Base-by-base conservation (phyloP, 768 basidiomycete species). In the Pulveroboletus sp. region DNA sequence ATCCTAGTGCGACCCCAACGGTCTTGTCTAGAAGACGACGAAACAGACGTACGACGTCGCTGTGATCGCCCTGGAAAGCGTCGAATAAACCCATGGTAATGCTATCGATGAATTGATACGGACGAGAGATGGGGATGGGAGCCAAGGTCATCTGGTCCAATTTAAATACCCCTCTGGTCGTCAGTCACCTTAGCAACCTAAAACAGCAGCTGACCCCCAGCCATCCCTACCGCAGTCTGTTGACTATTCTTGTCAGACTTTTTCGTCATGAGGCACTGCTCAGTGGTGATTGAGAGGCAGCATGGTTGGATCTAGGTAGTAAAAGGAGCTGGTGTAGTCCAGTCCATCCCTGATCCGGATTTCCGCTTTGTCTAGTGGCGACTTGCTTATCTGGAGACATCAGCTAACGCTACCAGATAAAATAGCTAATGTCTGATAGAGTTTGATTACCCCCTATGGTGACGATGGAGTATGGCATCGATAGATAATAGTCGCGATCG, bases 101-200 rank as follows among this genome's bases (percentile, higher is more conserved):
- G 31, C 17, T 31, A 47, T 57, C 0, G 35, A 51, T 37, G 33
- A 21, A 27, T 43, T 26, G 40, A 41, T 46, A 32, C 40, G 35
- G 45, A 37, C 21, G 17, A 50, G 15, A 1, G 28, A 27, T 43
- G 38, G 24, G 26, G 26, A 17, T 30, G n/a, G 5, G 2, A 30
- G 0, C 1, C 9, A 39, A 1, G 10, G 33, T 24, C 8, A 7
- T 21, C 6, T 18, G 8, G 36, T 18, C 18, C 18, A 32, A 42
- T 32, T 62, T 59, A 62, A 57, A 65, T 63, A 65, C 46, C 49
- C 44, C 49, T 15, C n/a, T 32, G n/a, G 32, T 11, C 5, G 26
- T 14, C 5, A 42, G 21, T 43, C 44, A 30, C 62, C 60, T 42
- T 53, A n/a, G 47, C 48, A 48, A 58, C 62, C 47, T 17, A 43